A percentile compares a stretch with the other conserved stretches of the same genome.
phyloP scores from a whole-genome alignment of 345 rosid genomes.

The Limnanthes douglasii region DNA sequence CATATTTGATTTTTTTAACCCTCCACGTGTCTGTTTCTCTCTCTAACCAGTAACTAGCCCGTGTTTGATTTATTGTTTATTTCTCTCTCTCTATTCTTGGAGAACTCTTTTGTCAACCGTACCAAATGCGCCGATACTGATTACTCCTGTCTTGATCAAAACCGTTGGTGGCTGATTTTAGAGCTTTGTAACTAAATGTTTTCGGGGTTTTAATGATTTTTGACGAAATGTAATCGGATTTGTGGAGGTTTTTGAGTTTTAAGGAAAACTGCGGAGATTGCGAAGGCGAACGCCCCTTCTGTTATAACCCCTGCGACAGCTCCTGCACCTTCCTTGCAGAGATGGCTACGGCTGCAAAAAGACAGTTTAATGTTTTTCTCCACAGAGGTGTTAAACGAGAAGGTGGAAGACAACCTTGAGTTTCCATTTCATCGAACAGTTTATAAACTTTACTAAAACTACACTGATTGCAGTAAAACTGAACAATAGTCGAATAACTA shows the following conservation, averaged over 20 bases:
- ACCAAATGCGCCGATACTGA: conserved; percentile 92
- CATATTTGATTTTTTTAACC: too few species aligned
- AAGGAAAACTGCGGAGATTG: conserved; percentile 52
- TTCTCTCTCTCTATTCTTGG: conserved; percentile 52
- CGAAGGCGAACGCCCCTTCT: conserved; percentile 72
- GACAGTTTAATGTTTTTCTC: conserved; percentile 19
- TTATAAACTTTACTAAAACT: too few species aligned
- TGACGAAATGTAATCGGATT: conserved; percentile 59
- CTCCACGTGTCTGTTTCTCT: too few species aligned
- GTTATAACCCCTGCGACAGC: conserved; percentile 87
- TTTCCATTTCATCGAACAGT: too few species aligned
- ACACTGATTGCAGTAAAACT: too few species aligned
- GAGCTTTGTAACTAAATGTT: conserved; percentile 76
- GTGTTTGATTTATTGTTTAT: too few species aligned
- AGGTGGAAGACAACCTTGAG: too few species aligned
- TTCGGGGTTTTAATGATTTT: conserved; percentile 75
- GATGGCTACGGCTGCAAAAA: conserved; percentile 39
- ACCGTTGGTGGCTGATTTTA: conserved; percentile 56
- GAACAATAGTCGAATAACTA: too few species aligned
- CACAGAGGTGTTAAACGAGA: conserved; percentile 10
- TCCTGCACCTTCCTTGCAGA: conserved; percentile 59
- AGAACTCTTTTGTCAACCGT: conserved; percentile 77
- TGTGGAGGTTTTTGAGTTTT: conserved; percentile 41
- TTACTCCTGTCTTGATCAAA: conserved; percentile 53
- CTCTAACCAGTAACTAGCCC: too few species aligned